Percentiles rank a stretch among this genome's conserved stretches.
Evolutionary conservation across 495 filamentous ascomycete species (phyloP).

Genomic region (Achaetomiella virescens): DNA sequence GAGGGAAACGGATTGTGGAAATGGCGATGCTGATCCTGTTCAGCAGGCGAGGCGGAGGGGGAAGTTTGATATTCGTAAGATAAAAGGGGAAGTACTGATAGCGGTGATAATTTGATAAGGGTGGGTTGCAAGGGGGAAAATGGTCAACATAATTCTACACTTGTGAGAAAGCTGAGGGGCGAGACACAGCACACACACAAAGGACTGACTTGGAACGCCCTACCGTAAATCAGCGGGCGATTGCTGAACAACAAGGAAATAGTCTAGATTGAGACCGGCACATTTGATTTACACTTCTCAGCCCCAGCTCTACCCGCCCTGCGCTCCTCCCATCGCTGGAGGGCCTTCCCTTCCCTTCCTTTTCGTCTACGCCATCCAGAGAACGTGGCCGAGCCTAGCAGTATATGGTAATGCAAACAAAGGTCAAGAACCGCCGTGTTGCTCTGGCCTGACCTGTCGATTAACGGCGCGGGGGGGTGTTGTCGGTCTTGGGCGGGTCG

Average conservation of each 20-base stretch:
- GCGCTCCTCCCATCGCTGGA: slow-evolving; percentile 4
- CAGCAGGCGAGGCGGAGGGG: too few relatives aligned
- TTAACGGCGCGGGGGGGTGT: slow-evolving; percentile 33
- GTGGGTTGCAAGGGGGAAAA: too few relatives aligned
- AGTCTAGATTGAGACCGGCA: slow-evolving; percentile 33
- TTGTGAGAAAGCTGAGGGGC: not conserved
- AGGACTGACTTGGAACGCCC: not conserved
- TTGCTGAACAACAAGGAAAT: slow-evolving; percentile 11
- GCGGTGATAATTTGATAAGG: too few relatives aligned
- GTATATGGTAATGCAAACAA: slow-evolving; percentile 41
- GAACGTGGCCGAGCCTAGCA: slow-evolving; percentile 30
- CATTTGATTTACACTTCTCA: slow-evolving; percentile 36
- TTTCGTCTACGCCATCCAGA: slow-evolving; percentile 32
- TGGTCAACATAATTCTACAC: too few relatives aligned
- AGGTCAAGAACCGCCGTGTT: slow-evolving; percentile 17
- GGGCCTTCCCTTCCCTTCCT: slow-evolving; percentile 19
- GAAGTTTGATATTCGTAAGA: too few relatives aligned
- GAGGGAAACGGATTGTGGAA: not conserved
- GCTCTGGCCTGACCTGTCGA: not conserved
- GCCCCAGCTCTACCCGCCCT: slow-evolving; percentile 15
- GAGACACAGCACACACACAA: not conserved
- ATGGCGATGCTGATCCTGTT: not conserved
- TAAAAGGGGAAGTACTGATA: too few relatives aligned
- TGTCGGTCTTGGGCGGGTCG: slow-evolving; percentile 57
- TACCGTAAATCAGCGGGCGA: not conserved